Percentiles rank a stretch among this genome's conserved stretches.
Conservation (phyloP, 2,329 filamentous ascomycete genomes). For the Aspergillus fumigatus region DNA sequence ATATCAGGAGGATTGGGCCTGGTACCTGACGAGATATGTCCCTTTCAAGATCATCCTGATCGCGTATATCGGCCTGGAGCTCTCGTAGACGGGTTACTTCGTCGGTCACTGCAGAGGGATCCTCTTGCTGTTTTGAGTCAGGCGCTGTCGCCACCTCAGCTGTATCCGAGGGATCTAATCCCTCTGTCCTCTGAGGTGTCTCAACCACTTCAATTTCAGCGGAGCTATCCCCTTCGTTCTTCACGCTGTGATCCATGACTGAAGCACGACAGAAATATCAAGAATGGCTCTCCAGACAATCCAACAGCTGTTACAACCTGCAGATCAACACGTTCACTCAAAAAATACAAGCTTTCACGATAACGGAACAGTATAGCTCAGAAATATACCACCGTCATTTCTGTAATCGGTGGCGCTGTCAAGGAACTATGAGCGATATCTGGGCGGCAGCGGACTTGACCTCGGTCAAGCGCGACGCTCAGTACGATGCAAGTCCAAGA, state of each 20-base stretch:
- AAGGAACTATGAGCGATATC: neutral
- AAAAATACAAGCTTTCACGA: neutral
- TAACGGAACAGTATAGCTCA: neutral
- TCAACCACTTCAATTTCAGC: neutral
- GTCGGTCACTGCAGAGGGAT: slow-evolving; percentile 30
- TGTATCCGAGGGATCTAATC: neutral
- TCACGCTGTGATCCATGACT: neutral
- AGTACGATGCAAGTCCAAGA: neutral
- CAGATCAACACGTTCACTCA: neutral
- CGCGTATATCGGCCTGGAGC: slow-evolving; percentile 65
- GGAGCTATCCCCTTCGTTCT: neutral
- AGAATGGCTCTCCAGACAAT: neutral
- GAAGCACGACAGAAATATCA: neutral
- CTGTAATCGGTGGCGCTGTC: neutral
- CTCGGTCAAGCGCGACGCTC: neutral
- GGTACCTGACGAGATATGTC: slow-evolving; percentile 65
- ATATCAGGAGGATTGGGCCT: neutral
- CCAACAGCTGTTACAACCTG: neutral
- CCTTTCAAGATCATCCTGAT: slow-evolving; percentile 86
- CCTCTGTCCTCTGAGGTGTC: neutral
- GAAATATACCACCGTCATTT: neutral
- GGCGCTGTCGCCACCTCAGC: neutral
- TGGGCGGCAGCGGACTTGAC: neutral
- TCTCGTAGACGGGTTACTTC: slow-evolving; percentile 59
- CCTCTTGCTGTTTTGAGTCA: neutral